Evolutionary conservation across 331 rosid genomes (phyloP), one percentile per base, ranked within the genome.

Genomic region (Spiraea crenata): DNA sequence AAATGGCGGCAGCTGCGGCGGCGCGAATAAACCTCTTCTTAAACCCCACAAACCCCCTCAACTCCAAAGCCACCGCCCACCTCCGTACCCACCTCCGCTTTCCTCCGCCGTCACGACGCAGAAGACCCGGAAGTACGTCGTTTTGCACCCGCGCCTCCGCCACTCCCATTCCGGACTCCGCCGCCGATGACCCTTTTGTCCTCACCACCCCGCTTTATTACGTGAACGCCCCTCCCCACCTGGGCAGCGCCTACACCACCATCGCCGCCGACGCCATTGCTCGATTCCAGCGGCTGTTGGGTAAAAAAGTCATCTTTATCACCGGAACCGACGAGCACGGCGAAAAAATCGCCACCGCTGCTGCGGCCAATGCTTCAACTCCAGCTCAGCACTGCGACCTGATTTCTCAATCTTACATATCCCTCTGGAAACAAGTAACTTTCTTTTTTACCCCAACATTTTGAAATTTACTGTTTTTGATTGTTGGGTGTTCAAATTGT

Each of bases 221-320:
- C 82, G 99, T 93, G 63, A 93, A 93, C 78, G 96, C 97, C 69
- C 95, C 99, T 82, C 99, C 99, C 63, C 99, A 93, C 31, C 82
- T 93, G 99, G 99, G 99, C 40, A 93, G 99, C 56, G 97, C 99
- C 65, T 93, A 93, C 81, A 84, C 99, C 78, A 93, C 99, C 80
- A 89, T 93, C 51, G 96, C 99, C 46, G 97, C 96, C n/a, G 99
- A 93, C 25, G 95, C 96, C 82, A 83, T 93, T 83, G 96, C 97
- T 56, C 97, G 99, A 8, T 93, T 91, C 60, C 96, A 93, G 91
- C 79, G 97, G 82, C 82, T 93, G 70, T 62, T 80, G 50, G 95
- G 92, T 25, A 93, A 91, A 77, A 87, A 81, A 57, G 97, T 93
- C 66, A 76, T 91, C 70, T 89, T 93, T 56, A 79, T 93, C 44